Evolutionary conservation across 805 yeast species (phyloP), one percentile per base, ranked within the genome.

Genomic region (Starmerella sp.): DNA sequence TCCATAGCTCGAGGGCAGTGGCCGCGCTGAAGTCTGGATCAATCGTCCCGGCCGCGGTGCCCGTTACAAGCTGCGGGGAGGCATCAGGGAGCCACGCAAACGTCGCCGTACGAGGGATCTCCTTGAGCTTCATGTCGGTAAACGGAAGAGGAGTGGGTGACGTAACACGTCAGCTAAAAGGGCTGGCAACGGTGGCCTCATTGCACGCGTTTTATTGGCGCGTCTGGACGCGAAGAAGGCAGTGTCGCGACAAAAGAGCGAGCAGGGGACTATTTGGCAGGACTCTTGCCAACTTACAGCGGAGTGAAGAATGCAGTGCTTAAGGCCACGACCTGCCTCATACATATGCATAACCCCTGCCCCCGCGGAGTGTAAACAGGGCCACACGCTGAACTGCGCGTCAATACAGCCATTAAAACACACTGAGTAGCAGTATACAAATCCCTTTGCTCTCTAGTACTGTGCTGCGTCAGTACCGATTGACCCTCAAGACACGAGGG

Each of bases 1-100:
- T 82, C 86, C 95, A 84, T 57, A 93, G 74, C 63, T 88, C 90
- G 55, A 93, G 72, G n/a, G 77, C 70, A 1, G 96, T 81, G 32
- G 82, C 76, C 22, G 93, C 81, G 42, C 90, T 82, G 69, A 90
- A 90, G 66, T 84, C 82, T 44, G 85, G 86, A 67, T 88, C 96
- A 63, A 93, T 84, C 13, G 96, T 95, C 7, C 97, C 97, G 0
- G 97, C 90, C n/a, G 87, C 85, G 0, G 96, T 85, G 28, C 96
- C 98, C 1, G 96, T 80, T 28, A 89, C 97, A 61, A 93, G 67
- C 53, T 79, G 70, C 15, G 97, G 97, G 52, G 69, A 68, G 43
- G 75, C 69, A 62, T 80, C 86, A 60, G 82, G 79, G 47, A 96
- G 86, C 97, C 97, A 91, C 45, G 97, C 95, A 72, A 93, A 88